These are phyloP conservation scores for Gillenia trifoliata DNA, from an alignment of 306 rosid genomes.

Conservation along the genomic window DNA sequence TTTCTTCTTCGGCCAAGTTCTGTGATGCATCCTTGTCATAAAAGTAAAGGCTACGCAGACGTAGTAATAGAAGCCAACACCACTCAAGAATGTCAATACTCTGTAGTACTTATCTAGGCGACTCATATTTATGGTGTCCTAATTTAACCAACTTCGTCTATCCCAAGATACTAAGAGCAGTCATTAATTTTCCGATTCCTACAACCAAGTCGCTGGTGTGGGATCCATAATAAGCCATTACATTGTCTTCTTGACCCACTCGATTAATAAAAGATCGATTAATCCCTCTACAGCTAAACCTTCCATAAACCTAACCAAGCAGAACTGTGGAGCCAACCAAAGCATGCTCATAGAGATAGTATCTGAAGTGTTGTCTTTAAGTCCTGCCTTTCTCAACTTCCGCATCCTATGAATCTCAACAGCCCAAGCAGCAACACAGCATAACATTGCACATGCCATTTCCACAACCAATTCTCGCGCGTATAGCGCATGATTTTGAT, in stretches of 20 bases:
- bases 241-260: background rate
- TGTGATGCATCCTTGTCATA: no score
- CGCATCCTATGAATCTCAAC: background rate
- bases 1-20: no score
- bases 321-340: background rate
- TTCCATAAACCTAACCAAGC: background rate
- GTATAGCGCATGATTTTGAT: no score
- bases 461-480: no score
- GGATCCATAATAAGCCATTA: background rate
- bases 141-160: background rate
- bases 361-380: background rate
- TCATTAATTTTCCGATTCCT: background rate
- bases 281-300: background rate
- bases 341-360: background rate
- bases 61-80: background rate
- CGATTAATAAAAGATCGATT: background rate
- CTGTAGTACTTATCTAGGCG: background rate
- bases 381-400: no score
- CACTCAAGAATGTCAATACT: background rate
- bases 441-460: no score
- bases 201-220: background rate
- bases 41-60: background rate
- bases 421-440: no score
- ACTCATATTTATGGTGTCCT: background rate
- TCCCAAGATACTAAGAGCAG: background rate